Evolutionary conservation across 2,329 filamentous ascomycete genomes (phyloP), one percentile per base, ranked within the genome.

Genomic region (Hortaea werneckii): DNA sequence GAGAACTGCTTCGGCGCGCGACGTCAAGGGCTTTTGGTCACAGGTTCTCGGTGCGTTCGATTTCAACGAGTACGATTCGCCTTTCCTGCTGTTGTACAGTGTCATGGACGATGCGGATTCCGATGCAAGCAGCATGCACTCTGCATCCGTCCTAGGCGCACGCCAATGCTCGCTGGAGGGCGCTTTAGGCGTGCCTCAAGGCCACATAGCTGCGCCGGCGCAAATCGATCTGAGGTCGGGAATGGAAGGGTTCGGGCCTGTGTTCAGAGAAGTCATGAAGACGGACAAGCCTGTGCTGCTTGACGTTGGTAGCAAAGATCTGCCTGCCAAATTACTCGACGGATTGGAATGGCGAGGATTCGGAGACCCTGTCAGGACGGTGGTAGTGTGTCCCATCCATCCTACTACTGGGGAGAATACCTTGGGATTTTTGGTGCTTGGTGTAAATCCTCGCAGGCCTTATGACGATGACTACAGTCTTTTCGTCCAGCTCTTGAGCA

Each of bases 391-490:
- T 57, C 85, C 87, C 0, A 82, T 94, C 11, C 80, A 87, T 55
- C 83, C 85, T 0, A 89, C 83, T 0, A 85, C 80, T 2, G 80
- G 80, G 3, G 84, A 88, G 45, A 88, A 45, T 10, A 76, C 75
- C 2, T 75, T 88, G 1, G 87, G 86, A 0, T 92, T 92, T 58
- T 72, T 92, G 6, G 76, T 92, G 2, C 73, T 92, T 61, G 87
- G 85, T 4, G 72, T 85, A 7, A 94, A 94, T 59, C 85, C 87
- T 1, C 72, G 85, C 37, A 74, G 85, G 42, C 85, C 83, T 0
- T 92, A 85, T 55, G 84, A 92, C 55, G 80, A 84, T 34, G 86
- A 90, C 53, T 92, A 90, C 58, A 78, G 79, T 50, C 70, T 90
- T 0, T 92, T 90, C 56, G 73, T 90, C 34, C 80, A 85, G 54